Conservation (phyloP, 108 stramenopile genomes). For the Mediolabrus comicus region DNA sequence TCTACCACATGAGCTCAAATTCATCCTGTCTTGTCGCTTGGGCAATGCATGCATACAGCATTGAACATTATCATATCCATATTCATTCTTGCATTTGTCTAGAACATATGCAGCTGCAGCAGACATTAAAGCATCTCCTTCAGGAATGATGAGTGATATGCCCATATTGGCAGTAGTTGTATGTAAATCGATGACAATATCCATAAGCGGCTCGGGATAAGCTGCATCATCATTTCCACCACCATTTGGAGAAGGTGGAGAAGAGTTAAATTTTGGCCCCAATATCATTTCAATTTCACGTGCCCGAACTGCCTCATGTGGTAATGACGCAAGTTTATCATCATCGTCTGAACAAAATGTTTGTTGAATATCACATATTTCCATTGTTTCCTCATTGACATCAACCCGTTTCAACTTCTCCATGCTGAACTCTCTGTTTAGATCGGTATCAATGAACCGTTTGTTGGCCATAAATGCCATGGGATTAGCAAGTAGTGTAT, state of each 20-base stretch:
- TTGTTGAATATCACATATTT: slow-evolving; percentile 16
- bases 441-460: slow-evolving; percentile 74
- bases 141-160: slow-evolving; percentile 69
- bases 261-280: slow-evolving; percentile 61
- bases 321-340: background rate
- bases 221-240: background rate
- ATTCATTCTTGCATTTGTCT: slow-evolving; percentile 43
- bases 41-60: slow-evolving; percentile 67
- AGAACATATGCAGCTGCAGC: slow-evolving; percentile 78
- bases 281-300: slow-evolving; percentile 65
- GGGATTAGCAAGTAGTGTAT: slow-evolving; percentile 73
- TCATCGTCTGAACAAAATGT: slow-evolving; percentile 19
- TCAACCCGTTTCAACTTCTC: slow-evolving; percentile 37
- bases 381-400: background rate
- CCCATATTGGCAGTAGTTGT: slow-evolving; percentile 87
- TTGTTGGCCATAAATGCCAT: slow-evolving; percentile 70
- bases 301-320: slow-evolving; percentile 65
- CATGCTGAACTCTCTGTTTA: slow-evolving; percentile 78
- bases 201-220: slow-evolving; percentile 34
- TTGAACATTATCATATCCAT: slow-evolving; percentile 32
- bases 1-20: slow-evolving; percentile 63
- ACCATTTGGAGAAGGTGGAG: background rate
- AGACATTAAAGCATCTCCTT: slow-evolving; percentile 64
- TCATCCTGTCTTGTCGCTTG: slow-evolving; percentile 56
- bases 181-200: slow-evolving; percentile 82